Evolutionary conservation across 1,284 basidiomycete species (phyloP).

Genomic region (Phlebopus sp.): DNA sequence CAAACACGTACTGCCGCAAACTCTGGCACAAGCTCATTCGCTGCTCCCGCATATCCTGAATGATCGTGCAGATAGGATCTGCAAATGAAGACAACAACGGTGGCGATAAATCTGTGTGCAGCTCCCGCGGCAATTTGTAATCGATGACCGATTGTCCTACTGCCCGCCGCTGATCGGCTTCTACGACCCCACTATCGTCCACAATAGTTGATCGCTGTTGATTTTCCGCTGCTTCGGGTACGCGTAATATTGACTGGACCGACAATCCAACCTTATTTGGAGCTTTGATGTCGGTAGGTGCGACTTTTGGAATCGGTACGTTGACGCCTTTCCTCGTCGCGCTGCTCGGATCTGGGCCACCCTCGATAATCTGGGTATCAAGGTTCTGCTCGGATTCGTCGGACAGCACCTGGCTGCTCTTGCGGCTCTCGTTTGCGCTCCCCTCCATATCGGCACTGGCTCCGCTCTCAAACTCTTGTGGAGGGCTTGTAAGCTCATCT

Average conservation of each 20-base stretch:
- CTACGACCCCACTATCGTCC: slow-evolving; percentile 1
- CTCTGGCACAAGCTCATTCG: slow-evolving; percentile 91
- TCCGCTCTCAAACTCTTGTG: slow-evolving; percentile 17
- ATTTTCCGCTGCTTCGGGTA: neutral
- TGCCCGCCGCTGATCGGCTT: slow-evolving; percentile 13
- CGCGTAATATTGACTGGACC: neutral
- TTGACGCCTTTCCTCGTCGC: slow-evolving; percentile 1
- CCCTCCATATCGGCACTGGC: slow-evolving; percentile 13
- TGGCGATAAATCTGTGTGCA: slow-evolving; percentile 56
- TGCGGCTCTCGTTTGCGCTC: slow-evolving; percentile 1
- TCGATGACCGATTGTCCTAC: slow-evolving; percentile 35
- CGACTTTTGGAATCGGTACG: slow-evolving; percentile 1
- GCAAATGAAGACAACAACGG: slow-evolving; percentile 58
- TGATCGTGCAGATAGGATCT: slow-evolving; percentile 73
- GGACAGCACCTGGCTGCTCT: slow-evolving; percentile 2
- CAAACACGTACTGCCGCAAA: slow-evolving; percentile 86
- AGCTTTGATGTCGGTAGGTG: slow-evolving; percentile 1
- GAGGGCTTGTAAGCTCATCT: slow-evolving; percentile 13
- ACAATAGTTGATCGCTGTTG: slow-evolving; percentile 1
- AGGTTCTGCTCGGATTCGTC: slow-evolving; percentile 11
- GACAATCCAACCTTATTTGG: neutral
- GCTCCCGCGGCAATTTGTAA: slow-evolving; percentile 55
- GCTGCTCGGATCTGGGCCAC: slow-evolving; percentile 4
- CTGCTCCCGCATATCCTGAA: slow-evolving; percentile 89
- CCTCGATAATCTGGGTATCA: neutral